These are phyloP conservation scores for Arabidopsis arenosa DNA, from an alignment of 345 rosid species.

Conservation along the genomic window DNA sequence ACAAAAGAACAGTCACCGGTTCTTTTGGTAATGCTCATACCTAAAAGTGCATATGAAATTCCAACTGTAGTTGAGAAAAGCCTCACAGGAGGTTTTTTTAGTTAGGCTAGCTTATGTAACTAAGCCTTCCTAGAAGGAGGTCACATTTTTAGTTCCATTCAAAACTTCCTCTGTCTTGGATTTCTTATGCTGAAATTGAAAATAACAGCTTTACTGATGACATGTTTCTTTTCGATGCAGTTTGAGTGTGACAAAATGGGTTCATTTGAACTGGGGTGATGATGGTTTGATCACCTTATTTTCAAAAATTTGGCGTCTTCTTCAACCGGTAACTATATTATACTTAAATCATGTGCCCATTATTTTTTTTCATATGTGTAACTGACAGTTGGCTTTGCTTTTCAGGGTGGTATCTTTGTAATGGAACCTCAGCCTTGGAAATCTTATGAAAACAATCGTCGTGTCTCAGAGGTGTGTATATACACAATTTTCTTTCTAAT, in stretches of 20 bases:
- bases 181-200: neutral
- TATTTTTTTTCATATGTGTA: neutral
- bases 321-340: slow-evolving; percentile 58
- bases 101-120: neutral
- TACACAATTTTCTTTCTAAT: neutral
- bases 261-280: slow-evolving; percentile 97
- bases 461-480: slow-evolving; percentile 72
- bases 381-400: slow-evolving; percentile 26
- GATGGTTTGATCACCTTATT: slow-evolving; percentile 83
- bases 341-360: neutral
- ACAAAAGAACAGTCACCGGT: neutral
- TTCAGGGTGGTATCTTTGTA: slow-evolving; percentile 86
- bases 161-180: slow-evolving; percentile 7
- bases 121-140: neutral
- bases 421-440: slow-evolving; percentile 99
- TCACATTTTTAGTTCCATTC: neutral
- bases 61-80: neutral
- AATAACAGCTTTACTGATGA: neutral
- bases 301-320: slow-evolving; percentile 79
- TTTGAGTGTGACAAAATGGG: slow-evolving; percentile 96
- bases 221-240: slow-evolving; percentile 50
- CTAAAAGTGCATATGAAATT: slow-evolving; percentile 3
- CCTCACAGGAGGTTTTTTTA: neutral
- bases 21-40: neutral
- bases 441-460: slow-evolving; percentile 83